Percentiles rank a stretch among this genome's conserved stretches.
phyloP scores from a whole-genome alignment of 345 rosid species.

The Kernera saxatilis region DNA sequence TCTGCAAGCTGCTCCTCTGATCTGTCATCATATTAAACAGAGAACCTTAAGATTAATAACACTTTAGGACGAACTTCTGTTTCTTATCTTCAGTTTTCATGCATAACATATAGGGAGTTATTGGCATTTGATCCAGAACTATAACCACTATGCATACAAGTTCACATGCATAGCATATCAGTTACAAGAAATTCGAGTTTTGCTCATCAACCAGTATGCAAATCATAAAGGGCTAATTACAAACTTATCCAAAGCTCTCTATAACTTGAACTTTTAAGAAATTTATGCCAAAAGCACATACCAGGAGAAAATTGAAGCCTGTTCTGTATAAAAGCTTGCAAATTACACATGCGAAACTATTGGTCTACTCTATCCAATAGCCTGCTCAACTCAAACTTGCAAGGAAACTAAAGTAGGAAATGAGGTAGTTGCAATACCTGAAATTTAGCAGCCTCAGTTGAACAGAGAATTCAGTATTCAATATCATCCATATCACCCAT shows the following conservation, averaged over 20 bases:
- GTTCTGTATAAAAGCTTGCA: neutral
- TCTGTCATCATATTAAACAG: neutral
- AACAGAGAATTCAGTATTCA: slow-evolving; percentile 35
- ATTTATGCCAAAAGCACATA: neutral
- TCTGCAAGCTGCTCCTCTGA: neutral
- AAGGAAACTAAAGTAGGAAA: neutral
- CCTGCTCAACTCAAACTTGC: neutral
- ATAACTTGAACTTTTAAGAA: neutral
- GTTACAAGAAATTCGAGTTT: neutral
- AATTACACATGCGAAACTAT: neutral
- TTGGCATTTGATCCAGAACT: neutral
- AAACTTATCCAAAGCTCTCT: neutral
- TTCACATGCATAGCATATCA: neutral
- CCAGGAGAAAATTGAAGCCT: neutral
- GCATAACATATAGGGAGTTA: neutral
- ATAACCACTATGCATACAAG: neutral
- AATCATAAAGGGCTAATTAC: neutral
- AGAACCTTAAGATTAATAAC: neutral
- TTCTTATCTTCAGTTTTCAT: neutral
- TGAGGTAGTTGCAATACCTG: slow-evolving; percentile 5
- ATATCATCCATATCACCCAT: slow-evolving; percentile 61
- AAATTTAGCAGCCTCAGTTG: neutral
- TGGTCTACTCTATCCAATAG: neutral
- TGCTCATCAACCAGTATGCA: too few species aligned
- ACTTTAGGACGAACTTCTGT: neutral